A percentile compares a stretch with the other conserved stretches of the same genome.
Conservation (phyloP, 805 yeast genomes). For the Yarrowia osloensis region DNA sequence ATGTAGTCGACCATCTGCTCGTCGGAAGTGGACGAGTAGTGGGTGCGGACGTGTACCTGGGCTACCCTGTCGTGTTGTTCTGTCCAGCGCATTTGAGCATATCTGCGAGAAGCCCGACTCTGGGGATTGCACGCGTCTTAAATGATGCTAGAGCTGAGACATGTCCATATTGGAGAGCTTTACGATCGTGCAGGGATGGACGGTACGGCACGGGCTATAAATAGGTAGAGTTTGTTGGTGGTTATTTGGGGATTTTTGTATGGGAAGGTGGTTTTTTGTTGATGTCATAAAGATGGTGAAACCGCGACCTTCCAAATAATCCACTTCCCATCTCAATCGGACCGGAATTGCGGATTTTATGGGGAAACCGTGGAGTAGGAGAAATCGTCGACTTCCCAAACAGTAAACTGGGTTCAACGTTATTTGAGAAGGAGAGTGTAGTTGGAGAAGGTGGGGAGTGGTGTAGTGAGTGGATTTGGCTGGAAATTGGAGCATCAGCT, state of each 20-base stretch:
- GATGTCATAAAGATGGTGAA: neutral
- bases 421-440: neutral
- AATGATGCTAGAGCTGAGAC: constrained; percentile 25
- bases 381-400: neutral
- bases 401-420: neutral
- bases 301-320: neutral
- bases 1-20: constrained; percentile 21
- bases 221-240: neutral
- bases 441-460: neutral
- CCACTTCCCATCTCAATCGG: neutral
- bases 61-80: constrained; percentile 29
- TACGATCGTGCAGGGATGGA: constrained; percentile 13
- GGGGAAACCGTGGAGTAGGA: neutral
- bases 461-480: too few relatives aligned
- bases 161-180: constrained; percentile 14
- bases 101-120: neutral
- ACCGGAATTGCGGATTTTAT: neutral
- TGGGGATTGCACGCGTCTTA: constrained; percentile 10
- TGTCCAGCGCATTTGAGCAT: constrained; percentile 27
- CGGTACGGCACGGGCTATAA: constrained; percentile 11
- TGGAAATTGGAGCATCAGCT: too few relatives aligned
- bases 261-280: neutral
- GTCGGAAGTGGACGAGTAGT: neutral
- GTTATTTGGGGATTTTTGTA: neutral
- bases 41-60: constrained; percentile 9